Percentiles rank a stretch among this genome's conserved stretches.
Conservation (phyloP, 202 grass and related monocot genomes). For the Panicum hallii region DNA sequence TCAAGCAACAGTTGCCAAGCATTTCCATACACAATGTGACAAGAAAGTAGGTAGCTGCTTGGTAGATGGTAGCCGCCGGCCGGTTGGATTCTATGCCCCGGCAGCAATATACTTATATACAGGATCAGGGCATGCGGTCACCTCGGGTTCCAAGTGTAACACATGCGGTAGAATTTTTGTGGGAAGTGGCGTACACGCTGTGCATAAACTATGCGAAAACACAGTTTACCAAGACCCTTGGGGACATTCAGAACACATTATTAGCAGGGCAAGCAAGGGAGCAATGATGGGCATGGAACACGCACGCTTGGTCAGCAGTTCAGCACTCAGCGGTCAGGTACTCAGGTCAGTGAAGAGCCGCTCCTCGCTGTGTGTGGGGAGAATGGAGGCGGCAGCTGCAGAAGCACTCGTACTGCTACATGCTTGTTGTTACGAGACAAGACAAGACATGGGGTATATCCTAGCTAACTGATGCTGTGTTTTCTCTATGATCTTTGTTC, state of each 20-base stretch:
- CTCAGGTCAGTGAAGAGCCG: neutral
- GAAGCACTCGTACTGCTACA: neutral
- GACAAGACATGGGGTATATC: constrained; percentile 6
- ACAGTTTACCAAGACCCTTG: constrained; percentile 9
- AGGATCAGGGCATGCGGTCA: neutral
- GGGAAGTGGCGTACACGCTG: neutral
- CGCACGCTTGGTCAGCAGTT: neutral
- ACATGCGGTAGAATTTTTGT: neutral
- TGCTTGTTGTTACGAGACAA: constrained; percentile 8
- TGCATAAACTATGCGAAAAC: neutral
- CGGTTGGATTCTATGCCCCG: neutral
- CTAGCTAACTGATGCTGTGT: neutral
- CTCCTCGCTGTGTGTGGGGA: neutral
- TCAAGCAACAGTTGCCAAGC: neutral
- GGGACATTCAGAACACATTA: neutral
- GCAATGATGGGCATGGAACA: constrained; percentile 33
- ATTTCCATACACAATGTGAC: neutral
- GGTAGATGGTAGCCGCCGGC: too few relatives aligned
- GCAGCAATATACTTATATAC: neutral
- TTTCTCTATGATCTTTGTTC: neutral
- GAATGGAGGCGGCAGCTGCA: neutral
- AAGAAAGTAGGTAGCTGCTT: neutral
- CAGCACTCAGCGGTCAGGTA: neutral
- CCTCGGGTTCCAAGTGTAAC: neutral
- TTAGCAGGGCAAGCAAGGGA: neutral